Conservation (phyloP, 176 grass and related monocot genomes). For the Oryza glumipatula region DNA sequence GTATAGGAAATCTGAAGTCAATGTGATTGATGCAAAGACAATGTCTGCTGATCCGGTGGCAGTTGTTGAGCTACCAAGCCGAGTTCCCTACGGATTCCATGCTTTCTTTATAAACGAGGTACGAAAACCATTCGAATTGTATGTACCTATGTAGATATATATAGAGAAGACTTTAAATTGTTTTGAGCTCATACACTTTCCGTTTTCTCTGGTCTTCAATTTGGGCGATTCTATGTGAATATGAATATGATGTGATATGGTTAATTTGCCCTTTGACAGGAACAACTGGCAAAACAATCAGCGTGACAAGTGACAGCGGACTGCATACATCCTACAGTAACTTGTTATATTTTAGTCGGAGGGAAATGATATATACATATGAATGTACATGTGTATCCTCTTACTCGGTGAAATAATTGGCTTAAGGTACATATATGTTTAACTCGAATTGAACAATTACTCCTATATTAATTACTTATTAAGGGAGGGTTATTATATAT, state of each 20-base stretch:
- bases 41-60: conserved; percentile 86
- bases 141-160: neutral
- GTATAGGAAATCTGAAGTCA: conserved; percentile 78
- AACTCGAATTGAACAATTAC: too few relatives aligned
- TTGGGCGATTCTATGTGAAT: neutral
- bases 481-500: too few relatives aligned
- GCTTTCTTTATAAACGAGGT: conserved; percentile 94
- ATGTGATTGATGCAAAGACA: conserved; percentile 92
- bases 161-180: too few relatives aligned
- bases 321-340: too few relatives aligned
- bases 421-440: too few relatives aligned
- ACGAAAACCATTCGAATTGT: neutral
- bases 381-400: too few relatives aligned
- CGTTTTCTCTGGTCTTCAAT: neutral
- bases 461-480: too few relatives aligned
- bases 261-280: conserved; percentile 33
- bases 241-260: neutral
- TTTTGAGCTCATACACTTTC: neutral
- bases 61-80: conserved; percentile 75
- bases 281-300: conserved; percentile 45
- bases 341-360: too few relatives aligned
- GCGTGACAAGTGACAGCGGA: neutral
- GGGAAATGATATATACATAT: neutral
- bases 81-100: conserved; percentile 90
- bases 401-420: too few relatives aligned